phyloP scores from a whole-genome alignment of 2,329 filamentous ascomycete species.

The Fusarium sp. region DNA sequence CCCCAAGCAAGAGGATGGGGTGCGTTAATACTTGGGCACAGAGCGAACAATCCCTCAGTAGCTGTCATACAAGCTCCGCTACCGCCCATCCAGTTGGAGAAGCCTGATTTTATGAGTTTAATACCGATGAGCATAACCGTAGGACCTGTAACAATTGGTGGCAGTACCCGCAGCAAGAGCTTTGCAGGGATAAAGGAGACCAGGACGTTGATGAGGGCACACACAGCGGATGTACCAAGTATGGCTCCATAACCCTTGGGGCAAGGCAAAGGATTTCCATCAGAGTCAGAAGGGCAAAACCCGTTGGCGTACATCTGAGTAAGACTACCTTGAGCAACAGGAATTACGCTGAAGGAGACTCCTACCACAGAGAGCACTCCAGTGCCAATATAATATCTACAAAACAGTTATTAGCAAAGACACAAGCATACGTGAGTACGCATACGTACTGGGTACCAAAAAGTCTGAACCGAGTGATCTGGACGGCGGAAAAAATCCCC shows the following conservation, averaged over 20 bases:
- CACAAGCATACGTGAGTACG: neutral
- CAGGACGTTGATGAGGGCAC: conserved; percentile 76
- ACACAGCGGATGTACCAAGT: conserved; percentile 76
- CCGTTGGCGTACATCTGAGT: conserved; percentile 83
- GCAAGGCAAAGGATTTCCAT: conserved; percentile 78
- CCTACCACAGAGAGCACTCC: conserved; percentile 86
- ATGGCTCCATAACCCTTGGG: conserved; percentile 80
- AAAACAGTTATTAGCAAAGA: conserved; percentile 7
- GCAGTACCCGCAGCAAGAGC: conserved; percentile 79
- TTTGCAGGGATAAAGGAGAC: conserved; percentile 81
- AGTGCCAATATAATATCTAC: conserved; percentile 80
- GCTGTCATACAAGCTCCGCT: conserved; percentile 68
- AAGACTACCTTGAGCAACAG: conserved; percentile 72
- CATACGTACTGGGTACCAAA: conserved; percentile 68
- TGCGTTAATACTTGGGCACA: conserved; percentile 76
- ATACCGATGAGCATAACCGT: conserved; percentile 80
- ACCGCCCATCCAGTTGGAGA: conserved; percentile 84
- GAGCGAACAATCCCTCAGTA: conserved; percentile 68
- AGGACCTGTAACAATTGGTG: conserved; percentile 81
- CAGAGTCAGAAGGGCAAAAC: conserved; percentile 69
- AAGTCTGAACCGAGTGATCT: conserved; percentile 83
- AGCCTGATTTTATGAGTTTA: conserved; percentile 76
- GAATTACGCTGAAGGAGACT: conserved; percentile 54
- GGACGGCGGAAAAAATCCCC: conserved; percentile 78
- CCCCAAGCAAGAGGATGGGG: conserved; percentile 83